Conservation (phyloP, 208 protist genomes). For the Acanthamoeba healyi region DNA sequence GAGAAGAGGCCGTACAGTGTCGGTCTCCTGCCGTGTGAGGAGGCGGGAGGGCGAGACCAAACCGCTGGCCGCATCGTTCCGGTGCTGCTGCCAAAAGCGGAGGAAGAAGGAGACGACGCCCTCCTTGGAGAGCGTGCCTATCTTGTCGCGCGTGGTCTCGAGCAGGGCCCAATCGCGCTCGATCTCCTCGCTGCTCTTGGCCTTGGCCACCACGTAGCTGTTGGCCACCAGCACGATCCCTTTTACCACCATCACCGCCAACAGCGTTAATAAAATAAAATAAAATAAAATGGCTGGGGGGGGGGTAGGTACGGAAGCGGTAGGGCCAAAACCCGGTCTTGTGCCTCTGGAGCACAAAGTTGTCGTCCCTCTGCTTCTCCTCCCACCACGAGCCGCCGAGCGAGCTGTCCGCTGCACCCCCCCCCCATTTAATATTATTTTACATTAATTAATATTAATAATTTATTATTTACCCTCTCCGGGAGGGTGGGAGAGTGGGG, state of each 20-base stretch:
- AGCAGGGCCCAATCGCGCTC: constrained; percentile 50
- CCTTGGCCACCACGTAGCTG: constrained; percentile 70
- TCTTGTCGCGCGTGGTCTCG: constrained; percentile 55
- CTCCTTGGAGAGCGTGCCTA: constrained; percentile 62
- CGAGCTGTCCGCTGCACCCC: constrained; percentile 33
- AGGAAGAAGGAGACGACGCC: constrained; percentile 73
- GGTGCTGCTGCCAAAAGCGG: constrained; percentile 71
- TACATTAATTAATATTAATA: not conserved
- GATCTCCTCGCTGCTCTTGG: constrained; percentile 67
- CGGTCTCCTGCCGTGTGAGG: constrained; percentile 19
- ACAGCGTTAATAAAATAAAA: too few species aligned
- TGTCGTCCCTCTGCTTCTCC: constrained; percentile 63
- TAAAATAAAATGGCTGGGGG: not conserved
- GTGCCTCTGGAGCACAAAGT: constrained; percentile 67
- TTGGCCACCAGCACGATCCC: constrained; percentile 50
- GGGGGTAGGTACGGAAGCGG: constrained; percentile 19
- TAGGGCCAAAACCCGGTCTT: constrained; percentile 69
- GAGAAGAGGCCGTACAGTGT: not conserved
- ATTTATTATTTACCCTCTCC: too few species aligned
- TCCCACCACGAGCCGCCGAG: constrained; percentile 68
- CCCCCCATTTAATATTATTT: not conserved
- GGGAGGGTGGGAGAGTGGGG: too few species aligned
- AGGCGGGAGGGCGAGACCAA: not conserved
- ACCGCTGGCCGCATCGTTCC: not conserved
- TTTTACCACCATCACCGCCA: too few species aligned